Conservation (phyloP, 495 filamentous ascomycete genomes). For the Trichoderma gamsii region DNA sequence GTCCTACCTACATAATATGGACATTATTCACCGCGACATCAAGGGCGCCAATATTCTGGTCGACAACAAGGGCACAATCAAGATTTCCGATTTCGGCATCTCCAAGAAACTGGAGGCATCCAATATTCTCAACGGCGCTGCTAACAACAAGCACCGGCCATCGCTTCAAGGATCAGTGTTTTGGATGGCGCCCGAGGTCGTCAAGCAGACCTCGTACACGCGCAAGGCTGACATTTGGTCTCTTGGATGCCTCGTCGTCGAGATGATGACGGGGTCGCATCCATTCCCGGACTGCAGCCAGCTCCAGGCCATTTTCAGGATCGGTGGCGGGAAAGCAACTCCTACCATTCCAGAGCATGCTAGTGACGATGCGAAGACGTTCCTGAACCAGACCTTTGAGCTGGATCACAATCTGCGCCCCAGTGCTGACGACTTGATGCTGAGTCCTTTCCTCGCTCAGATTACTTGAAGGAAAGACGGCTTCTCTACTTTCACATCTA, state of each 20-base stretch:
- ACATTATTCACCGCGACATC: slow-evolving; percentile 98
- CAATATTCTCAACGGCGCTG: slow-evolving; percentile 43
- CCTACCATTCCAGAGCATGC: slow-evolving; percentile 86
- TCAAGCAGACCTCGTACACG: slow-evolving; percentile 94
- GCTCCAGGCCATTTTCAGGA: slow-evolving; percentile 97
- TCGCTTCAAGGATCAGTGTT: slow-evolving; percentile 96
- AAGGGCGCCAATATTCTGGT: slow-evolving; percentile 98
- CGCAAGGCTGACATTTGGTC: slow-evolving; percentile 99
- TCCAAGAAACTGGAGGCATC: slow-evolving; percentile 93
- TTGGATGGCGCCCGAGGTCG: slow-evolving; percentile 99
- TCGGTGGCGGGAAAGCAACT: slow-evolving; percentile 77
- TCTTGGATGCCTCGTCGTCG: slow-evolving; percentile 90
- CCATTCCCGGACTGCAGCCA: slow-evolving; percentile 97
- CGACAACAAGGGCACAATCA: slow-evolving; percentile 97
- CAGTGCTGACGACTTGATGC: slow-evolving; percentile 81
- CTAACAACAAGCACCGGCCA: slow-evolving; percentile 71
- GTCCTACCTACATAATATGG: slow-evolving; percentile 88
- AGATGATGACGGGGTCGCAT: slow-evolving; percentile 97
- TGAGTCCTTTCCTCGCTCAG: slow-evolving; percentile 72
- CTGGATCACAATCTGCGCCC: slow-evolving; percentile 88
- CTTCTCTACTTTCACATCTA: no score
- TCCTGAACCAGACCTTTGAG: slow-evolving; percentile 87
- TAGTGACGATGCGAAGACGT: slow-evolving; percentile 76
- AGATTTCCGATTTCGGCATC: slow-evolving; percentile 99
- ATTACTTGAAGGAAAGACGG: slow-evolving; percentile 31